These are phyloP conservation scores for Chaetoceros muelleri DNA, from an alignment of 108 stramenopile genomes.

Conservation along the genomic window DNA sequence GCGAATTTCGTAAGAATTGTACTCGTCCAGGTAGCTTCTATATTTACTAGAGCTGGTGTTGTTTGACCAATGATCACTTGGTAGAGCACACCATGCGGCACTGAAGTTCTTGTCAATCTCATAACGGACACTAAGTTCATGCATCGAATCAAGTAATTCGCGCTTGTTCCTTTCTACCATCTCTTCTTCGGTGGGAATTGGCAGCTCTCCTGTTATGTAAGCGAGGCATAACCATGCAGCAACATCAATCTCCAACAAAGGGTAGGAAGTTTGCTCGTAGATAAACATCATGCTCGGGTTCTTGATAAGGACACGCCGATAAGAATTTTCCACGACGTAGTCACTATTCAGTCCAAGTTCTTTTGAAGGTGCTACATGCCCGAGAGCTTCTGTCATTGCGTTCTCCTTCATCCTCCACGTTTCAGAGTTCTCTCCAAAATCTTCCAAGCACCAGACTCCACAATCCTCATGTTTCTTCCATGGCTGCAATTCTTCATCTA, in stretches of 20 bases:
- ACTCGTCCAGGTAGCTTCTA: not conserved
- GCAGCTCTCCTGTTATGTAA: slow-evolving; percentile 6
- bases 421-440: slow-evolving; percentile 9
- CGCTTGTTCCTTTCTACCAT: slow-evolving; percentile 7
- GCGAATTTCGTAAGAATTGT: not conserved
- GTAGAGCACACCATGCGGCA: not conserved
- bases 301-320: slow-evolving; percentile 18
- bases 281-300: slow-evolving; percentile 49
- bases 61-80: slow-evolving; percentile 10
- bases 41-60: not conserved
- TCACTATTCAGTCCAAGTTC: not conserved
- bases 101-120: slow-evolving; percentile 3
- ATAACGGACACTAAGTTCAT: slow-evolving; percentile 2
- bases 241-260: slow-evolving; percentile 13
- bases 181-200: slow-evolving; percentile 4
- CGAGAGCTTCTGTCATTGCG: not conserved
- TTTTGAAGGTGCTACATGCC: not conserved
- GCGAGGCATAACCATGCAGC: slow-evolving; percentile 15
- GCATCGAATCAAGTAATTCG: slow-evolving; percentile 1
- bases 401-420: slow-evolving; percentile 23
- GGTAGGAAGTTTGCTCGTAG: not conserved
- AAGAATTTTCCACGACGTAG: slow-evolving; percentile 5
- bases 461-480: slow-evolving; percentile 8
- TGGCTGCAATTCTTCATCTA: slow-evolving; percentile 18
- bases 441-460: slow-evolving; percentile 3